A percentile compares a stretch with the other conserved stretches of the same genome.
Conservation (phyloP, 2,329 filamentous ascomycete genomes). For the Teratosphaeria pseudoeucalypti region DNA sequence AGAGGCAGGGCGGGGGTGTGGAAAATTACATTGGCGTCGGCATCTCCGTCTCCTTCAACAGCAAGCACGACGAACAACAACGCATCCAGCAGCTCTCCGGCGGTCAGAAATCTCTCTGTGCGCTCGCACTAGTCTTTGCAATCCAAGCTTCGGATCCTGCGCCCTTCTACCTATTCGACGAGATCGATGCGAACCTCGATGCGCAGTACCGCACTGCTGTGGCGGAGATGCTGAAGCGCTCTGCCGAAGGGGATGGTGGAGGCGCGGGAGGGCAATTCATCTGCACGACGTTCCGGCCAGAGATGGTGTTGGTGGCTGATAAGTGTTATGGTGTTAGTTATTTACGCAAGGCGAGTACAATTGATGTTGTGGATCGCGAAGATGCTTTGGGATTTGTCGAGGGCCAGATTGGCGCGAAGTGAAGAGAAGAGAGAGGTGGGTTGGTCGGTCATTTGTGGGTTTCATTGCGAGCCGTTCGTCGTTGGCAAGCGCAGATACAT, state of each 20-base stretch:
- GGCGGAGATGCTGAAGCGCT: constrained; percentile 67
- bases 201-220: constrained; percentile 96
- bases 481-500: no score
- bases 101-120: constrained; percentile 91
- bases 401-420: constrained; percentile 49
- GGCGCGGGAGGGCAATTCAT: constrained; percentile 59
- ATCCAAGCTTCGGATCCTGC: constrained; percentile 96
- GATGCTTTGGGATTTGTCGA: constrained; percentile 91
- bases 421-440: no score
- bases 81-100: constrained; percentile 94
- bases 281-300: constrained; percentile 94
- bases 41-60: constrained; percentile 97
- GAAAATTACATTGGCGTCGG: constrained; percentile 96
- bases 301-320: constrained; percentile 90
- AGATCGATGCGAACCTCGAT: constrained; percentile 96
- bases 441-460: no score
- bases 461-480: no score
- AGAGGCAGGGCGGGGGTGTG: constrained; percentile 41
- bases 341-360: constrained; percentile 81
- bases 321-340: constrained; percentile 97
- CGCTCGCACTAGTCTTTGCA: constrained; percentile 96
- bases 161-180: constrained; percentile 97
- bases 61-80: constrained; percentile 95
- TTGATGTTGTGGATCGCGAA: constrained; percentile 79
- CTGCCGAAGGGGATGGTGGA: constrained; percentile 33